phyloP scores from a whole-genome alignment of 345 rosid genomes.

The Noccaea bulbosa region DNA sequence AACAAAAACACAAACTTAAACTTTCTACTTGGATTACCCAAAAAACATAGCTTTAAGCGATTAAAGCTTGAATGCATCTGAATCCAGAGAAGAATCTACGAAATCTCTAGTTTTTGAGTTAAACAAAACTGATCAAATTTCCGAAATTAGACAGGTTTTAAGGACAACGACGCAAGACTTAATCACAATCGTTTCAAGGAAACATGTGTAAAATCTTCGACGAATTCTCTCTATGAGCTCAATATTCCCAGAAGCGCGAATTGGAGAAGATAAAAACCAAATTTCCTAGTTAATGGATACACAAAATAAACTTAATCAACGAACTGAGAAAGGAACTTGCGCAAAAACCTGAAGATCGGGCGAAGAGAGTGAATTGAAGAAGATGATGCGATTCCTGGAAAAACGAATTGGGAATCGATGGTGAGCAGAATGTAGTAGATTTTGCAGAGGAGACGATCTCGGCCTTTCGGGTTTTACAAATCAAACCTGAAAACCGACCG shows the following conservation, averaged over 20 bases:
- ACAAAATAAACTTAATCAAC: background rate
- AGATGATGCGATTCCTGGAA: constrained; percentile 66
- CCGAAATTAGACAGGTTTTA: background rate
- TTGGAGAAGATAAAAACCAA: background rate
- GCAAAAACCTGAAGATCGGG: background rate
- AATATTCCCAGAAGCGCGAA: background rate
- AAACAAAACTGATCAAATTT: background rate
- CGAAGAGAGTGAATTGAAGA: background rate
- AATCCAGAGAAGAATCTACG: background rate
- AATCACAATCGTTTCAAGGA: too few relatives aligned
- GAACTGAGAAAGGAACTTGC: background rate
- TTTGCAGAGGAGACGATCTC: constrained; percentile 52
- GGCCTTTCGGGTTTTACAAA: background rate
- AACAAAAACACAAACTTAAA: background rate
- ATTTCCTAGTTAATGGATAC: background rate
- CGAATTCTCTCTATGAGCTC: background rate
- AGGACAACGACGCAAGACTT: background rate
- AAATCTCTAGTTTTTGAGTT: background rate
- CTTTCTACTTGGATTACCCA: background rate
- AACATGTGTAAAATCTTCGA: too few relatives aligned
- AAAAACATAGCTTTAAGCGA: background rate
- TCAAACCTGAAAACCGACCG: background rate
- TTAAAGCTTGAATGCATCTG: background rate
- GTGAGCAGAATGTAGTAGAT: constrained; percentile 24
- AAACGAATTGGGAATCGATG: constrained; percentile 52